phyloP scores from a whole-genome alignment of 352 stramenopile genomes.

The Phytophthora colocasiae region DNA sequence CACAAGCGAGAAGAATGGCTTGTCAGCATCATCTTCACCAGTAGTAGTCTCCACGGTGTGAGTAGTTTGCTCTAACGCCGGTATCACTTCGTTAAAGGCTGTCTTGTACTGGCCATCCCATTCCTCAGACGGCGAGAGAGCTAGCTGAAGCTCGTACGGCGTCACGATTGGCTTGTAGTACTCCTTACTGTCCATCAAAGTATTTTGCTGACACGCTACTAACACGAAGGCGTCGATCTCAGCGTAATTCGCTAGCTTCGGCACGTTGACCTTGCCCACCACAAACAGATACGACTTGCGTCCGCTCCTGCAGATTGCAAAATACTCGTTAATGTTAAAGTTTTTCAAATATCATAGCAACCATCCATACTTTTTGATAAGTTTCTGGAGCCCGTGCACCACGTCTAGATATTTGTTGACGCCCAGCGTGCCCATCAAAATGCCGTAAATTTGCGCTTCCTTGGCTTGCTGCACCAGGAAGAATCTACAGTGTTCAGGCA shows the following conservation, averaged over 20 bases:
- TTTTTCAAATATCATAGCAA: background rate
- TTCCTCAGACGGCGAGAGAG: conserved; percentile 83
- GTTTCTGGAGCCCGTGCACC: conserved; percentile 85
- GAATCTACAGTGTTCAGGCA: conserved; percentile 43
- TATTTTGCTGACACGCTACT: conserved; percentile 96
- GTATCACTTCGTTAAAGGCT: conserved; percentile 84
- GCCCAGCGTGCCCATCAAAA: conserved; percentile 96
- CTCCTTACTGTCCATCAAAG: conserved; percentile 93
- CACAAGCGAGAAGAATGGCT: conserved; percentile 85
- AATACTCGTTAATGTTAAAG: conserved; percentile 3
- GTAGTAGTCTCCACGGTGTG: conserved; percentile 41
- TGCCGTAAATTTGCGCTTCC: conserved; percentile 95
- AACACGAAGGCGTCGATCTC: conserved; percentile 98
- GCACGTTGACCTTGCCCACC: conserved; percentile 97
- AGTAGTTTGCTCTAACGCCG: conserved; percentile 51
- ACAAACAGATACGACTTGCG: conserved; percentile 97
- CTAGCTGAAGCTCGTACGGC: conserved; percentile 95
- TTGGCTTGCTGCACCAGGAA: conserved; percentile 94
- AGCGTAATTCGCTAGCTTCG: conserved; percentile 98
- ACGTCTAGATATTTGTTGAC: conserved; percentile 93
- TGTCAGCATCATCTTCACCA: conserved; percentile 53
- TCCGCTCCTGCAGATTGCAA: conserved; percentile 68
- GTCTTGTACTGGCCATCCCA: conserved; percentile 92
- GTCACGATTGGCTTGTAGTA: conserved; percentile 95
- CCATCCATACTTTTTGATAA: conserved; percentile 84